Conservation (phyloP, 2,329 filamentous ascomycete species). For the Nothopassalora personata region DNA sequence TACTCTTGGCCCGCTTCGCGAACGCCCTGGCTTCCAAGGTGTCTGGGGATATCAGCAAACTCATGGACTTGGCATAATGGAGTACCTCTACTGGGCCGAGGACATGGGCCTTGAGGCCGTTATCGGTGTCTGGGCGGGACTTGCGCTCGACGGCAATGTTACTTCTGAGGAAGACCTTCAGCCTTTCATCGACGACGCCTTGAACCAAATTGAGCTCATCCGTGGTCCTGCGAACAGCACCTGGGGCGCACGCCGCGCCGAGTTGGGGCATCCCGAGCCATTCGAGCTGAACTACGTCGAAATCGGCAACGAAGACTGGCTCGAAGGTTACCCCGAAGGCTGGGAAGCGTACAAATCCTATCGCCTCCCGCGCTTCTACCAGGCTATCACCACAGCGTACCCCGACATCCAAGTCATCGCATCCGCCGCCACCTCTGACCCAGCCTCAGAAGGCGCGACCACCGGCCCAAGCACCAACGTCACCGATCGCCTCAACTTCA, state of each 20-base stretch:
- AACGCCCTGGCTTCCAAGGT: constrained; percentile 49
- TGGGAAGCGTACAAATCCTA: constrained; percentile 37
- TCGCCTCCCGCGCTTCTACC: constrained; percentile 55
- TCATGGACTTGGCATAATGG: constrained; percentile 56
- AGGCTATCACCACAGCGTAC: constrained; percentile 53
- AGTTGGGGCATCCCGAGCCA: constrained; percentile 57
- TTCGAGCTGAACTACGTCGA: constrained; percentile 59
- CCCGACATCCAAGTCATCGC: constrained; percentile 55
- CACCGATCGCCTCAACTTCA: constrained; percentile 1
- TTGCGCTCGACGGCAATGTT: constrained; percentile 50
- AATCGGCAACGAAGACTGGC: constrained; percentile 64
- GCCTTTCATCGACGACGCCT: constrained; percentile 50
- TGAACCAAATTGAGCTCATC: constrained; percentile 61
- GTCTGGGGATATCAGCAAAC: constrained; percentile 60
- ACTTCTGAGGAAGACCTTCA: constrained; percentile 45
- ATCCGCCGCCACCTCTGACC: constrained; percentile 35
- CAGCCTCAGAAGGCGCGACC: neutral
- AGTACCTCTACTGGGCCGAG: constrained; percentile 54
- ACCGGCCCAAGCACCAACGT: too few species aligned
- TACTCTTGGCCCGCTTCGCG: constrained; percentile 50
- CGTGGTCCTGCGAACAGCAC: constrained; percentile 49
- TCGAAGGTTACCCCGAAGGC: constrained; percentile 41
- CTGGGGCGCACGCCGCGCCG: constrained; percentile 55
- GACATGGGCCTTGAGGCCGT: constrained; percentile 47
- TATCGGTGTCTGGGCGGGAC: constrained; percentile 54